Base-by-base conservation (phyloP, 2,329 filamentous ascomycete species). In the Alternaria sp. region DNA sequence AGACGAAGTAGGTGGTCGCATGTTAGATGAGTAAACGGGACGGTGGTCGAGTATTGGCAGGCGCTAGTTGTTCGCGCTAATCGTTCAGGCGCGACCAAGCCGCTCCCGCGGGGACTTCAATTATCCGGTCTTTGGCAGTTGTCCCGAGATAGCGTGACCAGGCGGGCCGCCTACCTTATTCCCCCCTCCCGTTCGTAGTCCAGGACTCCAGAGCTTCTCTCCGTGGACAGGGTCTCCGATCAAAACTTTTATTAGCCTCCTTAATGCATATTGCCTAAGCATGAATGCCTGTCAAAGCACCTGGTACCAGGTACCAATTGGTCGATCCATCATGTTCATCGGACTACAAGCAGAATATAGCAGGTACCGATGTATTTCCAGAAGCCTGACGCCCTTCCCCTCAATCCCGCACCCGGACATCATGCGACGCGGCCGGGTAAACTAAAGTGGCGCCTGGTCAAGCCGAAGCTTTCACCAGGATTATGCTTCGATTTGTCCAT, bases 391-490 rank as follows among this genome's bases (percentile, higher is more conserved):
- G 32, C 25, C 45, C 45, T 51, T 38, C 45, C 57, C 52, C 38
- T 38, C 22, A 6, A 27, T 30, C 43, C 46, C 41, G 32, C 54
- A 18, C 27, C 34, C 22, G 25, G 45, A 16, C 30, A 18, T 52
- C 41, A 41, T 25, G 30, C 38, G 30, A 51, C 45, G 54, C 48
- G 30, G 14, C 58, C 58, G 58, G 58, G 27, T 60, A 60, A 60
- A 60, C 20, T 38, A 38, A 50, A 27, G 30, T 50, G 46, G 46
- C 46, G 22, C 32, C 3, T 50, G 16, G 32, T 30, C 34, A 12
- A n/a, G 14, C 16, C 38, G 7, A 50, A 36, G 14, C n/a, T 38
- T 25, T 27, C 16, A 32, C 32, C 22, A 14, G 32, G 32, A 38
- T 34, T 38, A 32, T 28, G n/a, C 36, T 51, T 16, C 14, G 30